Evolutionary conservation across 2,329 filamentous ascomycete genomes (phyloP).

Genomic region (Penicillium decumbens): DNA sequence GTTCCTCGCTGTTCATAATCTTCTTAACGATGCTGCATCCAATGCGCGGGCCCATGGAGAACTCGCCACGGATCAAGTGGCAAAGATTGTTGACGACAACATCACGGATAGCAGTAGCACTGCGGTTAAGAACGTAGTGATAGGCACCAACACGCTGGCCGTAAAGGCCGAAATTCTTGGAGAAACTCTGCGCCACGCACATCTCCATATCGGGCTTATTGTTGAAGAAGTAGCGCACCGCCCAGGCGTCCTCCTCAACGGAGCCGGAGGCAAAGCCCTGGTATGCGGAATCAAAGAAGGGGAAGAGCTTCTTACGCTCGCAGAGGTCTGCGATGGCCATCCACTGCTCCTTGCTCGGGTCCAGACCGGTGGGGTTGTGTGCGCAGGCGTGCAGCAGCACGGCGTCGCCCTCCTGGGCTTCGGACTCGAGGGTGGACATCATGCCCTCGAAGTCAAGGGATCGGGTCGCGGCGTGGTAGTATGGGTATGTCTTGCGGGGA

Average conservation of each 20-base stretch:
- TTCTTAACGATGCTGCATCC: slow-evolving; percentile 79
- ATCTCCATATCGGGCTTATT: slow-evolving; percentile 66
- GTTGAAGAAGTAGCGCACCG: slow-evolving; percentile 85
- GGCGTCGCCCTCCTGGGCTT: slow-evolving; percentile 73
- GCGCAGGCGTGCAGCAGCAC: slow-evolving; percentile 91
- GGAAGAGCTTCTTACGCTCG: slow-evolving; percentile 77
- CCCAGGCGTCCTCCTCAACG: slow-evolving; percentile 76
- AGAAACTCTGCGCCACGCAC: slow-evolving; percentile 56
- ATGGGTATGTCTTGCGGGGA: slow-evolving; percentile 76
- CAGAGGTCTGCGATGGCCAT: slow-evolving; percentile 76
- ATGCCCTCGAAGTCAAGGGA: slow-evolving; percentile 49
- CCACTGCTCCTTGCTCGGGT: slow-evolving; percentile 91
- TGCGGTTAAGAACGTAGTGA: slow-evolving; percentile 53
- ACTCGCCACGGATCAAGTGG: slow-evolving; percentile 39
- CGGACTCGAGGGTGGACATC: slow-evolving; percentile 81
- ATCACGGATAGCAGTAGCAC: slow-evolving; percentile 26
- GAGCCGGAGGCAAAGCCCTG: slow-evolving; percentile 95
- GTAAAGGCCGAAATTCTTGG: slow-evolving; percentile 73
- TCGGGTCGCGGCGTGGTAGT: slow-evolving; percentile 66
- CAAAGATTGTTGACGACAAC: slow-evolving; percentile 38
- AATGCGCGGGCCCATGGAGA: slow-evolving; percentile 64
- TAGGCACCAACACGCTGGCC: slow-evolving; percentile 93
- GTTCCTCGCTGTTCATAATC: slow-evolving; percentile 69
- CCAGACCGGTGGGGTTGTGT: slow-evolving; percentile 95
- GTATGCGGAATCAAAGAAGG: slow-evolving; percentile 97